These are phyloP conservation scores for Fomitopsis betulina DNA, from an alignment of 1,284 basidiomycete genomes.

Conservation along the genomic window DNA sequence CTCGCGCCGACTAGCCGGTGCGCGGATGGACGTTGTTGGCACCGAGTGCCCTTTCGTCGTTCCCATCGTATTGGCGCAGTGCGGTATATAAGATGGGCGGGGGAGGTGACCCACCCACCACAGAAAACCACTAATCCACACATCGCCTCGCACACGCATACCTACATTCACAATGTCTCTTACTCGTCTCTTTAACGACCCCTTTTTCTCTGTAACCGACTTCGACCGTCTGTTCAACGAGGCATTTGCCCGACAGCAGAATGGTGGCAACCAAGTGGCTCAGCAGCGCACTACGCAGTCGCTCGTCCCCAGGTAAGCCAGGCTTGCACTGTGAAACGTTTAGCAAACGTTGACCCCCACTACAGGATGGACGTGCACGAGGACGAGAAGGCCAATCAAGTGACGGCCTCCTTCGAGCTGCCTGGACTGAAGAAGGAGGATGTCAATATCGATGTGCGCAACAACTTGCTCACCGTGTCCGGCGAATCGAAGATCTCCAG, in stretches of 20 bases:
- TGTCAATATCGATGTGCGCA: conserved; percentile 38
- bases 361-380: conserved; percentile 46
- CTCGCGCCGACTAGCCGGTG: neutral
- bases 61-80: neutral
- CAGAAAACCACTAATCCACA: neutral
- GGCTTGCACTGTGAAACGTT: neutral
- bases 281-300: conserved; percentile 6
- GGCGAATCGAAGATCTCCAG: conserved; percentile 34
- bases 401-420: conserved; percentile 46
- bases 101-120: neutral
- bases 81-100: neutral
- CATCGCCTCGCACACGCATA: neutral
- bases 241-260: conserved; percentile 1
- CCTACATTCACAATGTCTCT: conserved; percentile 2
- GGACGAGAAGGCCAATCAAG: conserved; percentile 32
- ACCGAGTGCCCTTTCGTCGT: neutral
- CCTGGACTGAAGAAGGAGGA: conserved; percentile 42
- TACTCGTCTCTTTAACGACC: conserved; percentile 21
- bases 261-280: neutral
- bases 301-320: conserved; percentile 24
- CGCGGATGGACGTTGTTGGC: neutral
- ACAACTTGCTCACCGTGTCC: conserved; percentile 40
- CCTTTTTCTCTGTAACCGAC: conserved; percentile 34
- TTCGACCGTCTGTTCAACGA: conserved; percentile 42
- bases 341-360: neutral